Evolutionary conservation across 2,329 filamentous ascomycete species (phyloP).

Genomic region (Diaporthe sp.): DNA sequence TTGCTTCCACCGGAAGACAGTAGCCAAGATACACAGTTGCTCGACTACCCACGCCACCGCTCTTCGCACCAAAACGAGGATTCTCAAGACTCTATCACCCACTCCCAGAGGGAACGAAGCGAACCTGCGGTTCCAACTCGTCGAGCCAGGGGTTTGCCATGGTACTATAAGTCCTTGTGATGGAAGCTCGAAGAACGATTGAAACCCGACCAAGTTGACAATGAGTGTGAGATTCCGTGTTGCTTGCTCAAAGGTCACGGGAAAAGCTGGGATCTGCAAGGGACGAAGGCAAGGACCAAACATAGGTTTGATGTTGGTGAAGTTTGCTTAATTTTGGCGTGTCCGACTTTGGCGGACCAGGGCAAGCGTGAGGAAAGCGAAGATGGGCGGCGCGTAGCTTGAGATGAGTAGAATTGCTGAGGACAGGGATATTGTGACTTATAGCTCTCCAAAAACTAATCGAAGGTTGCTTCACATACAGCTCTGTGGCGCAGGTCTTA

Average conservation of each 20-base stretch:
- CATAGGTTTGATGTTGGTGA: neutral
- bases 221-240: too few relatives aligned
- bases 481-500: neutral
- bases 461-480: slow-evolving; percentile 5
- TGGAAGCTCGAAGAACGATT: neutral
- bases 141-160: neutral
- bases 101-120: slow-evolving; percentile 32
- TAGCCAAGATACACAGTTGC: slow-evolving; percentile 16
- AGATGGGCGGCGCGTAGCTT: neutral
- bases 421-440: neutral
- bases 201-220: too few relatives aligned
- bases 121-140: neutral
- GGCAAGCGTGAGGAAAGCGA: neutral
- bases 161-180: neutral
- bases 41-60: slow-evolving; percentile 28
- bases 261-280: neutral
- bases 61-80: slow-evolving; percentile 31
- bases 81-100: slow-evolving; percentile 35
- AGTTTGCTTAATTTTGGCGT: neutral
- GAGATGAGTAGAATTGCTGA: neutral
- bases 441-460: slow-evolving; percentile 16
- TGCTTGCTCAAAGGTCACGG: neutral
- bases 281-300: neutral
- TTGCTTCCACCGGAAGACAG: neutral
- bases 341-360: neutral